Evolutionary conservation across 2,329 filamentous ascomycete species (phyloP).

Genomic region (Akanthomyces lecanii): DNA sequence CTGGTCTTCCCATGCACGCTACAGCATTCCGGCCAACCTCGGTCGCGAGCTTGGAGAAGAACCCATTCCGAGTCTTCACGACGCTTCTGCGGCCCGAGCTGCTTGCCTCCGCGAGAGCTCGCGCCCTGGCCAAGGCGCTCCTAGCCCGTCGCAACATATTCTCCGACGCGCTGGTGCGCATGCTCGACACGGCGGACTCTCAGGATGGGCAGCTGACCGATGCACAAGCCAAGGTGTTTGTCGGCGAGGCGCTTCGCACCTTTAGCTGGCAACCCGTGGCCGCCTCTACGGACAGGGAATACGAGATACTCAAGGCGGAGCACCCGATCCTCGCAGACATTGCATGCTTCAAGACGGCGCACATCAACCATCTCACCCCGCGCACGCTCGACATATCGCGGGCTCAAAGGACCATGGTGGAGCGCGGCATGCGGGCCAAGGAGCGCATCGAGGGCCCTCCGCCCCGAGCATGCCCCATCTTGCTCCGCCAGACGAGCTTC

Average conservation of each 20-base stretch:
- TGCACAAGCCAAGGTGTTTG: slow-evolving; percentile 33
- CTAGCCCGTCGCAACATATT: slow-evolving; percentile 40
- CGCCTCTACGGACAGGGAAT: slow-evolving; percentile 37
- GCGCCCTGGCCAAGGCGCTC: slow-evolving; percentile 29
- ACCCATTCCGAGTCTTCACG: slow-evolving; percentile 42
- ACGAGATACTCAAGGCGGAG: slow-evolving; percentile 37
- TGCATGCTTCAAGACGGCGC: slow-evolving; percentile 37
- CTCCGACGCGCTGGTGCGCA: slow-evolving; percentile 31
- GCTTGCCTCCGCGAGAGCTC: slow-evolving; percentile 25
- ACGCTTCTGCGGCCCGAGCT: slow-evolving; percentile 38
- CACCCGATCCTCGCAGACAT: slow-evolving; percentile 48
- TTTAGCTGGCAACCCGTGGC: slow-evolving; percentile 46
- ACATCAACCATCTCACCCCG: slow-evolving; percentile 53
- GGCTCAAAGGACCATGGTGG: slow-evolving; percentile 40
- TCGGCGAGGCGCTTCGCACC: slow-evolving; percentile 40
- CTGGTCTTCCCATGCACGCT: slow-evolving; percentile 47
- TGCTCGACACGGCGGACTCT: slow-evolving; percentile 34
- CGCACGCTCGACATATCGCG: slow-evolving; percentile 45
- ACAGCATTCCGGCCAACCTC: slow-evolving; percentile 45
- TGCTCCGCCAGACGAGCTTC: slow-evolving; percentile 52
- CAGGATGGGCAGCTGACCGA: slow-evolving; percentile 26
- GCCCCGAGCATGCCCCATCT: slow-evolving; percentile 37
- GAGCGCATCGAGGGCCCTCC: slow-evolving; percentile 50
- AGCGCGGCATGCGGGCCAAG: slow-evolving; percentile 40
- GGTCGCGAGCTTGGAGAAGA: slow-evolving; percentile 30